A percentile compares a stretch with the other conserved stretches of the same genome.
These are phyloP conservation scores for Eucalyptus pumila DNA, from an alignment of 345 rosid genomes.

Conservation along the genomic window DNA sequence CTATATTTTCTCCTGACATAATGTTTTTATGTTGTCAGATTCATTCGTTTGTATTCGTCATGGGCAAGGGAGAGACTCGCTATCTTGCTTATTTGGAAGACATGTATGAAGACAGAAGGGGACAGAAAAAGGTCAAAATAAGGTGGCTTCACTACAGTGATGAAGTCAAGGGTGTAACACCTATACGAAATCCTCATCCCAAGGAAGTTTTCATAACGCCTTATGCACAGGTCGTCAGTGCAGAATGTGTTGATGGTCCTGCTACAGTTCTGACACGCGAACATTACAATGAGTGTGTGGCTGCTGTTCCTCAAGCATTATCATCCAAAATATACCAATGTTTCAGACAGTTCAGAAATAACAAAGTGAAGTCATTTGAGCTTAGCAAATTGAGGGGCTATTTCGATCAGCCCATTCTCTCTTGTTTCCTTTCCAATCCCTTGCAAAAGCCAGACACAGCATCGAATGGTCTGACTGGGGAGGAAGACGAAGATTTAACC, in stretches of 20 bases:
- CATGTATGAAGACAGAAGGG: conserved; percentile 96
- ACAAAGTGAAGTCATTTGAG: conserved; percentile 69
- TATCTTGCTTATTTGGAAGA: conserved; percentile 94
- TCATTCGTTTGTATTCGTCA: conserved; percentile 87
- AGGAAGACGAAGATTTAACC: conserved; percentile 45
- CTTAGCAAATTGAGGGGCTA: conserved; percentile 84
- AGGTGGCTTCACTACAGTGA: conserved; percentile 93
- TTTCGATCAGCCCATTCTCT: conserved; percentile 62
- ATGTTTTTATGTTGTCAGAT: conserved; percentile 20
- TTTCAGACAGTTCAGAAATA: conserved; percentile 75
- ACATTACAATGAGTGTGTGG: conserved; percentile 60
- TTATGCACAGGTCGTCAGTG: conserved; percentile 90
- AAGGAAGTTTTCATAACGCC: conserved; percentile 94
- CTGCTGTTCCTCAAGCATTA: conserved; percentile 48
- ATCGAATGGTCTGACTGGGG: conserved; percentile 27
- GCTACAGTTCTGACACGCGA: conserved; percentile 73
- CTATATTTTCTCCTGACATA: not conserved
- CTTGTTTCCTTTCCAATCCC: conserved; percentile 45
- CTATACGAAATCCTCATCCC: conserved; percentile 65
- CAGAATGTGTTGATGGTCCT: conserved; percentile 91
- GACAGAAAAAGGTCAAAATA: conserved; percentile 86
- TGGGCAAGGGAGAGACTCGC: conserved; percentile 76
- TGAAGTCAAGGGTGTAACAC: conserved; percentile 74
- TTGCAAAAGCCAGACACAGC: conserved; percentile 22
- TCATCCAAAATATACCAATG: conserved; percentile 62